phyloP scores from a whole-genome alignment of 345 rosid genomes.

The Moricandia moricandioides region DNA sequence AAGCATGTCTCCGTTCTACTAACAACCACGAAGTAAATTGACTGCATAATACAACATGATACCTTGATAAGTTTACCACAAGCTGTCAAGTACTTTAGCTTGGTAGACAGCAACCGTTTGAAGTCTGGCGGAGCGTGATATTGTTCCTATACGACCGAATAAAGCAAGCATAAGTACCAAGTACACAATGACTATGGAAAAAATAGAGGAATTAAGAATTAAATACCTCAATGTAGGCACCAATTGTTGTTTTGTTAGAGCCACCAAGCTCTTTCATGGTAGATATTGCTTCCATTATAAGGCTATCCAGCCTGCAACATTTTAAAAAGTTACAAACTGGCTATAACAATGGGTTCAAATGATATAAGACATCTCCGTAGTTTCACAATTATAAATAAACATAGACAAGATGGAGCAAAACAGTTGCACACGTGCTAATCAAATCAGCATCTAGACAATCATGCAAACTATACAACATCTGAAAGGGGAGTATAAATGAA shows the following conservation, averaged over 20 bases:
- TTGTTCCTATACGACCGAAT: conserved; percentile 62
- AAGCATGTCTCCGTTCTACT: conserved; percentile 11
- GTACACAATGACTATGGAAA: background rate
- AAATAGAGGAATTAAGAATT: background rate
- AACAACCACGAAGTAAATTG: conserved; percentile 5
- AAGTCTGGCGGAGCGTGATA: conserved; percentile 93
- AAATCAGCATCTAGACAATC: background rate
- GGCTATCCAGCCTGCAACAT: conserved; percentile 72
- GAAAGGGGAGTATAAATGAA: background rate
- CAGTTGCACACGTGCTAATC: background rate
- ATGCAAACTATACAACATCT: background rate
- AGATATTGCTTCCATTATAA: conserved; percentile 83
- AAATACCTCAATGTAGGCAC: conserved; percentile 83
- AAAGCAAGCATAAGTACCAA: background rate
- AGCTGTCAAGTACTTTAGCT: conserved; percentile 73
- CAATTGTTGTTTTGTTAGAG: conserved; percentile 80
- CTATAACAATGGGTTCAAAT: background rate
- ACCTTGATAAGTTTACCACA: conserved; percentile 86
- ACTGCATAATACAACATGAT: conserved; percentile 13
- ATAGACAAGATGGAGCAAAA: conserved; percentile 3
- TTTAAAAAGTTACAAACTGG: background rate
- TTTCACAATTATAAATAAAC: background rate
- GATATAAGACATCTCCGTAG: background rate
- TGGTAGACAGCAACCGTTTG: conserved; percentile 76
- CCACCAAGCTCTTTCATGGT: conserved; percentile 90